Conservation (phyloP, 2,329 filamentous ascomycete genomes). For the Aspergillus quadrilineatus region DNA sequence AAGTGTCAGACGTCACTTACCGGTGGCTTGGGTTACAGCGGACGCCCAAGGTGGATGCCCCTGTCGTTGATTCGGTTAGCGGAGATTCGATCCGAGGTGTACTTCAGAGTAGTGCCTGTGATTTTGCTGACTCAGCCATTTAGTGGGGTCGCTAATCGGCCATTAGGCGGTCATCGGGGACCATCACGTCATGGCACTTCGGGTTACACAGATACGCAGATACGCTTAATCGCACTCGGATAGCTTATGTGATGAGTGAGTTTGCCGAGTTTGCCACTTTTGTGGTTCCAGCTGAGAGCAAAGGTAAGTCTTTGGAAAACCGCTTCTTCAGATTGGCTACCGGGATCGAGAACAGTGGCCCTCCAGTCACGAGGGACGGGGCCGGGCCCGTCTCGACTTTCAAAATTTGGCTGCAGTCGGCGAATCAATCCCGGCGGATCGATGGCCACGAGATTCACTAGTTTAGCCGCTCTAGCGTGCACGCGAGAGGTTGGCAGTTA, state of each 20-base stretch:
- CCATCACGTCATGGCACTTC: neutral
- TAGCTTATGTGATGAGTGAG: neutral
- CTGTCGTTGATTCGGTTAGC: neutral
- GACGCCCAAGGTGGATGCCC: neutral
- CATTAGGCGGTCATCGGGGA: neutral
- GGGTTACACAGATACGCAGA: neutral
- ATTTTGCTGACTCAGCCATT: neutral
- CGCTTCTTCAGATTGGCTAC: conserved; percentile 1
- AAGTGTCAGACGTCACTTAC: conserved; percentile 8
- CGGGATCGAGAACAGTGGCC: neutral
- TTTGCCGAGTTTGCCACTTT: neutral
- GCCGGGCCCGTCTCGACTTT: neutral
- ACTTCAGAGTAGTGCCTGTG: neutral
- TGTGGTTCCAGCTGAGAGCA: neutral
- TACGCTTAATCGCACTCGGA: neutral
- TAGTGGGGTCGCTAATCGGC: neutral
- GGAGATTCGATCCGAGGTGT: conserved; percentile 3
- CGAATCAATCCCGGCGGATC: conserved; percentile 4
- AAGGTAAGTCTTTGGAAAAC: neutral
- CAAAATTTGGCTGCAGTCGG: conserved; percentile 3
- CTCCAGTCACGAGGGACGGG: neutral
- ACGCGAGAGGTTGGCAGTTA: neutral
- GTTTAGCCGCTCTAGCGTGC: neutral
- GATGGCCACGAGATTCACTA: conserved; percentile 6
- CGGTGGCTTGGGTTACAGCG: neutral